Conservation (phyloP, 257 asterid genomes). For the Solanum okadae region DNA sequence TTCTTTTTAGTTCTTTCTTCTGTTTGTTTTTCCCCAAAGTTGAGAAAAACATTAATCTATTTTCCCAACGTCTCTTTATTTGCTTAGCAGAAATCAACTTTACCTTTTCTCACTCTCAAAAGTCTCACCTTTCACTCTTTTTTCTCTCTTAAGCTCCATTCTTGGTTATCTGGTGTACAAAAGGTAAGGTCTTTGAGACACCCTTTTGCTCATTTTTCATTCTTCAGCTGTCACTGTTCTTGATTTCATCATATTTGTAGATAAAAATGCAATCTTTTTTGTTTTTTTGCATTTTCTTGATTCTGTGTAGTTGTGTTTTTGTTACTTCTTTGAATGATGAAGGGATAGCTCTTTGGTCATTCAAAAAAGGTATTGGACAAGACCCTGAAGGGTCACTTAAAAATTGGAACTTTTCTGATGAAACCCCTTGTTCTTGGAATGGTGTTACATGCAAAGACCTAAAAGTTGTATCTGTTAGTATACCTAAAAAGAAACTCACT, state of each 20-base stretch:
- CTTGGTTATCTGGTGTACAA: neutral
- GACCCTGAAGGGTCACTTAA: constrained; percentile 68
- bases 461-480: constrained; percentile 52
- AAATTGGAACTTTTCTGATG: constrained; percentile 66
- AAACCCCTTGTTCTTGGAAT: constrained; percentile 89
- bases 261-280: constrained; percentile 29
- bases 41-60: constrained; percentile 13
- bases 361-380: constrained; percentile 43
- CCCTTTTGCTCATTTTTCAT: neutral
- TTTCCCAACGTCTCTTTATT: constrained; percentile 33
- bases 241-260: neutral
- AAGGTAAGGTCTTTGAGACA: neutral
- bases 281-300: constrained; percentile 13
- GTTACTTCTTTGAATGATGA: constrained; percentile 61
- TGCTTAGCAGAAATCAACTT: constrained; percentile 44
- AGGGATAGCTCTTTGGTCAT: constrained; percentile 56
- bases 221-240: neutral
- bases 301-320: constrained; percentile 14
- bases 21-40: neutral
- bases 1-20: neutral
- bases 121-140: constrained; percentile 14
- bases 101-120: constrained; percentile 38
- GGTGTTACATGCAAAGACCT: constrained; percentile 73
- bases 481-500: constrained; percentile 59
- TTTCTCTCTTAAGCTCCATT: neutral